These are phyloP conservation scores for Brettanomyces naardenensis DNA, from an alignment of 805 yeast species.

Conservation along the genomic window DNA sequence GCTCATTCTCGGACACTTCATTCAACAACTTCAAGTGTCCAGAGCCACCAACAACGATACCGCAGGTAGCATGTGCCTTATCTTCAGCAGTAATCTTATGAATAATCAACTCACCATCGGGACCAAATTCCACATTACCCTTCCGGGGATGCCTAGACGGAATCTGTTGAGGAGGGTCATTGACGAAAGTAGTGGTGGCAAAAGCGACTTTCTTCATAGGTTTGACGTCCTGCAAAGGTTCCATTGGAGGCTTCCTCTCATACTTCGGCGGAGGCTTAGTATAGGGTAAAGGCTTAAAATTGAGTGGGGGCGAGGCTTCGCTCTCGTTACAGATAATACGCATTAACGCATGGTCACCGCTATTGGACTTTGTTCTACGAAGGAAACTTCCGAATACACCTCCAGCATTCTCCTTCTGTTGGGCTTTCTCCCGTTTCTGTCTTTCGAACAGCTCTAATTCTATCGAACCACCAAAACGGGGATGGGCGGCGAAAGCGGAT, in stretches of 20 bases:
- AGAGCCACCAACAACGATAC: conserved; percentile 74
- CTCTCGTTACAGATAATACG: conserved; percentile 14
- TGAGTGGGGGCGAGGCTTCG: conserved; percentile 16
- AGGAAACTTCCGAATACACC: conserved; percentile 25
- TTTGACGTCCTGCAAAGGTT: conserved; percentile 18
- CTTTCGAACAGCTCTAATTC: conserved; percentile 16
- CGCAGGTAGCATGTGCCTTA: conserved; percentile 39
- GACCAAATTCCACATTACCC: conserved; percentile 54
- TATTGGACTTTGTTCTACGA: conserved; percentile 20
- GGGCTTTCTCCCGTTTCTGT: conserved; percentile 12
- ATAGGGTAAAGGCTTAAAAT: conserved; percentile 15
- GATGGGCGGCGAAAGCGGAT: conserved; percentile 34
- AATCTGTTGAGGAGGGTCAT: conserved; percentile 91
- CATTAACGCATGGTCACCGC: conserved; percentile 11
- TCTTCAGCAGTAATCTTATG: conserved; percentile 27
- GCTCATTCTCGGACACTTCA: conserved; percentile 3
- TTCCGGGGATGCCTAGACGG: conserved; percentile 77
- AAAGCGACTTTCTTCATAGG: conserved; percentile 63
- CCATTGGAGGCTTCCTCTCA: conserved; percentile 22
- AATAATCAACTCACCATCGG: conserved; percentile 27
- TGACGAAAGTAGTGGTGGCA: conserved; percentile 61
- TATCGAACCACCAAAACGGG: conserved; percentile 20
- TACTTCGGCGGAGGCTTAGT: conserved; percentile 23
- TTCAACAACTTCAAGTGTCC: conserved; percentile 48
- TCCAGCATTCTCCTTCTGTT: conserved; percentile 9